Base-by-base conservation (phyloP, 805 yeast genomes). In the Kazachstania taianensis region DNA sequence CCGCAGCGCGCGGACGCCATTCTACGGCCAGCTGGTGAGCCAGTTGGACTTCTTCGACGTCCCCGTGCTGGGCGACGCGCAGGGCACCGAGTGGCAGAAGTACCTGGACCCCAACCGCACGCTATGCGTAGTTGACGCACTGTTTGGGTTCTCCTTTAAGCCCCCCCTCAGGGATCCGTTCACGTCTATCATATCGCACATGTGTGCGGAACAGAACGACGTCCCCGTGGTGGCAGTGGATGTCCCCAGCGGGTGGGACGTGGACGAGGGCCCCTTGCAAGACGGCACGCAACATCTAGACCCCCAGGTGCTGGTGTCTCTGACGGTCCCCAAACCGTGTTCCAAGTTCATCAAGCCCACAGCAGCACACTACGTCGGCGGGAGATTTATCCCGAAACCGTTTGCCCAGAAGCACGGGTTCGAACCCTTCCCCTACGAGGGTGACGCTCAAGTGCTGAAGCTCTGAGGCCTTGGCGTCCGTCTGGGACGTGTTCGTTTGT, bases 161-260 rank as follows among this genome's bases (percentile, higher is more conserved):
- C 94, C 96, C 1, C 94, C 95, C 0, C 68, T 89, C 33, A 66
- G 96, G 37, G 71, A 70, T 24, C 95, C 96, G 1, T 89, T 81
- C 53, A 73, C 70, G 29, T 47, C 45, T 12, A 70, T 69, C 7
- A 62, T 70, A 37, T 49, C 48, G n/a, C 46, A 63, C 6, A 54
- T 81, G 43, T 49, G 63, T 5, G 38, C 50, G 2, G 35, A 37
- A 23, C 64, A 57, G 25, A 38, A 45, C 7, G 38, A 42, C 1
- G 50, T 74, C 2, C 89, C 87, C 1, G 72, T 86, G 2, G 70
- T 83, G 0, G 73, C 94, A 0, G 82, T 92, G 2, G 98, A 92
- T 56, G 74, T 89, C 32, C 98, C 98, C 0, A 81, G 94, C 2
- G 95, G 96, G 0, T 92, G 98, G 98, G 89, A 87, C 52, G 97